Evolutionary conservation across 2,329 filamentous ascomycete species (phyloP).

Genomic region (Aspergillus neotritici): DNA sequence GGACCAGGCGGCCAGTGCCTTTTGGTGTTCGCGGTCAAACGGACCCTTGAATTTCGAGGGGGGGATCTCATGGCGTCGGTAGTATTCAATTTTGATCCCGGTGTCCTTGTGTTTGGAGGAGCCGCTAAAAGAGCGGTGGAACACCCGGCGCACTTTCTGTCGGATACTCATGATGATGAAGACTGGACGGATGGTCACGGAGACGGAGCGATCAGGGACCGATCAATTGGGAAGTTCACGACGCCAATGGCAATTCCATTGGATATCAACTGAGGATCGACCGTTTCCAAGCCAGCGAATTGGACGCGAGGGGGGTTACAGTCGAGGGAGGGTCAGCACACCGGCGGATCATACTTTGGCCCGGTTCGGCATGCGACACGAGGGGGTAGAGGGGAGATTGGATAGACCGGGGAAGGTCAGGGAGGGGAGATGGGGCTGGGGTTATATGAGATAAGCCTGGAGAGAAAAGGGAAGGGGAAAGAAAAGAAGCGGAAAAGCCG

Average conservation of each 20-base stretch:
- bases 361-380: slow-evolving; percentile 3
- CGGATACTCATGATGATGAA: slow-evolving; percentile 33
- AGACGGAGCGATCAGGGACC: slow-evolving; percentile 1
- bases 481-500: slow-evolving; percentile 1
- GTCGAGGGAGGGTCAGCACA: slow-evolving; percentile 11
- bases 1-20: slow-evolving; percentile 40
- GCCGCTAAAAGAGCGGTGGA: slow-evolving; percentile 25
- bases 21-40: slow-evolving; percentile 43
- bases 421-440: slow-evolving; percentile 1
- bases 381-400: not conserved
- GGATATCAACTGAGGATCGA: slow-evolving; percentile 11
- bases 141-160: slow-evolving; percentile 33
- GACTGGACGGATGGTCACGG: not conserved
- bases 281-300: slow-evolving; percentile 25
- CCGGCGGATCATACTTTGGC: slow-evolving; percentile 24
- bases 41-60: slow-evolving; percentile 46
- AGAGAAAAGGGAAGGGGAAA: slow-evolving; percentile 1
- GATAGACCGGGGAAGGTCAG: no score
- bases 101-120: slow-evolving; percentile 20
- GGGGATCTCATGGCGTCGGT: slow-evolving; percentile 44
- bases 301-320: slow-evolving; percentile 26
- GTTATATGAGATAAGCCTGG: not conserved
- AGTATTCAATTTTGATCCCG: slow-evolving; percentile 44
- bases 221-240: not conserved
- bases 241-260: not conserved